These are phyloP conservation scores for Eragrostis curvula DNA, from an alignment of 176 grass and related monocot species.

Conservation along the genomic window DNA sequence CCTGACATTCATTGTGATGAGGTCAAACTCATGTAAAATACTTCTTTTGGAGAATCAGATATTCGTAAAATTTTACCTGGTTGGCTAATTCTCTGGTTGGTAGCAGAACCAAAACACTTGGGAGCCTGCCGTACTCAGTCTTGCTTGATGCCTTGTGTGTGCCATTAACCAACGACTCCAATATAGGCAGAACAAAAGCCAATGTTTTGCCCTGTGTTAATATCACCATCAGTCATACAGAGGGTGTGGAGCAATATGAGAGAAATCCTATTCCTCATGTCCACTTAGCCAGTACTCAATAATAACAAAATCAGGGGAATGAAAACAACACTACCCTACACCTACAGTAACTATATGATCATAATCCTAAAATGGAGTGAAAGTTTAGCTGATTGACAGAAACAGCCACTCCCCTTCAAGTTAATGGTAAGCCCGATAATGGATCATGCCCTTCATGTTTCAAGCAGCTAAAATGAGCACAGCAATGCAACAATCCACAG, in stretches of 20 bases:
- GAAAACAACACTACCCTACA: background rate
- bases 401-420: background rate
- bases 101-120: slow-evolving; percentile 82
- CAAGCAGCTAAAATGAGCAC: background rate
- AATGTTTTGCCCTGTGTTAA: slow-evolving; percentile 84
- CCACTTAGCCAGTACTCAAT: background rate
- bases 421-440: background rate
- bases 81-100: slow-evolving; percentile 95
- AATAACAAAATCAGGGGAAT: background rate
- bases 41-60: background rate
- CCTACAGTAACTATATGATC: background rate
- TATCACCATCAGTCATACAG: background rate
- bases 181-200: slow-evolving; percentile 93
- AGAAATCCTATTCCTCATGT: background rate
- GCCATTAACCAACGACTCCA: slow-evolving; percentile 90
- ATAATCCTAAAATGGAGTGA: background rate
- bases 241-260: background rate
- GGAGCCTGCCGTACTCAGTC: slow-evolving; percentile 66
- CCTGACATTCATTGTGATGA: slow-evolving; percentile 49
- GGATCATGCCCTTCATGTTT: background rate
- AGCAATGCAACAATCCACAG: background rate
- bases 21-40: background rate
- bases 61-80: slow-evolving; percentile 55
- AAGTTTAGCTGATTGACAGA: background rate
- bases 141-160: slow-evolving; percentile 63